Conservation (phyloP, 257 asterid species). For the Knoxia roxburghii region DNA sequence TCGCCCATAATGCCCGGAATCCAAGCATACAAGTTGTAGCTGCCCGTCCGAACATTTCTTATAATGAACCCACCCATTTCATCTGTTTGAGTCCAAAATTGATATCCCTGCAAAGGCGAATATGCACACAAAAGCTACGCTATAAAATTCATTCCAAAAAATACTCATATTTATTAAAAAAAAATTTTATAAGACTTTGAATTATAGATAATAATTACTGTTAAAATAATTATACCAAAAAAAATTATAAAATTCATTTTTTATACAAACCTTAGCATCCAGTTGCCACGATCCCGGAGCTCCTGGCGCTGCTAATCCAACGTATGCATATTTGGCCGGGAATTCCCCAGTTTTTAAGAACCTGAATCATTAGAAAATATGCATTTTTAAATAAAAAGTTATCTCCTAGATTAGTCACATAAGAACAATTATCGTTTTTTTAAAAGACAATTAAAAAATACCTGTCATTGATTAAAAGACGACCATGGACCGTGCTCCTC, state of each 20-base stretch:
- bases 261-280: constrained; percentile 42
- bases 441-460: constrained; percentile 13
- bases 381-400: not conserved
- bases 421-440: too few species aligned
- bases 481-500: constrained; percentile 57
- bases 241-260: not conserved
- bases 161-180: too few species aligned
- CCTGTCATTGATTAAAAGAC: constrained; percentile 47
- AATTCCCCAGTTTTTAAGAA: constrained; percentile 6
- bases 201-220: too few species aligned
- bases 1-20: constrained; percentile 69
- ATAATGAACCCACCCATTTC: constrained; percentile 40
- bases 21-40: constrained; percentile 56
- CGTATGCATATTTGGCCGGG: constrained; percentile 46
- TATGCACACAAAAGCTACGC: too few species aligned
- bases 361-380: constrained; percentile 7
- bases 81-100: constrained; percentile 60
- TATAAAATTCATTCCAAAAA: too few species aligned
- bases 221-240: too few species aligned
- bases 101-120: constrained; percentile 62
- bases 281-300: constrained; percentile 70
- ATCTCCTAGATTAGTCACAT: not conserved
- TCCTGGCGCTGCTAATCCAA: constrained; percentile 76
- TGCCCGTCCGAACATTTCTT: constrained; percentile 27
- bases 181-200: too few species aligned